Base-by-base conservation (phyloP, 192 early-diverging fungal genomes). In the Coemansia sp. region DNA sequence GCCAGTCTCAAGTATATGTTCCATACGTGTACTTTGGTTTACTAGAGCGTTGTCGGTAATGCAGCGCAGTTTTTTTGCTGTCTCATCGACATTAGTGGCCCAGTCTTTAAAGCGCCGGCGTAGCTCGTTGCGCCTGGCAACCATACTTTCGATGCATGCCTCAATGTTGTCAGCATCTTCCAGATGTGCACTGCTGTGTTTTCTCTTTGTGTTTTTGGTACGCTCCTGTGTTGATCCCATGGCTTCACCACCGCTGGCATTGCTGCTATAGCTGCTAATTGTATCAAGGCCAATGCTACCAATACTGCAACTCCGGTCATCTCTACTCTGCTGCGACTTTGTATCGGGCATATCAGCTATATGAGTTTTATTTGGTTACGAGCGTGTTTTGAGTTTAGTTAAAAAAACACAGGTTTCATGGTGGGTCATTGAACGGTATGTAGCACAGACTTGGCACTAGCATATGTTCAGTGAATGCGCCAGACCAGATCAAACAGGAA, bases 91-190 rank as follows among this genome's bases (percentile, higher is more conserved):
- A 19, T 59, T 43, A 27, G 51, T 52, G 1, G 73, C 56, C 73
- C 73, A 76, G 27, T 62, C 63, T 53, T 77, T 77, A 48, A 77
- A 77, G 45, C 73, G 67, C 57, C 43, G 62, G 15, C 73, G 73
- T 30, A 77, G 64, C 48, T 61, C 57, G 14, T 77, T 64, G 22
- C 73, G 73, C 44, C 60, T 56, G n/a, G 39, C 49, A 24, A 59
- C 48, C 64, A 77, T 70, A 38, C 49, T 54, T 18, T 50, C 51
- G 11, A 69, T 70, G 38, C 62, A 69, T 10, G 45, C 38, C 9
- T 66, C 68, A 14, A 70, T 69, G 21, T 44, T 18, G 23, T 25
- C 38, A 18, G 41, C 21, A n/a, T 42, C 57, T 34, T 54, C 40
- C 18, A 33, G 19, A 25, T 49, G 47, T 3, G 19, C 19, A 19